Evolutionary conservation across 1,284 basidiomycete genomes (phyloP).

Genomic region (Trametes hirsuta): DNA sequence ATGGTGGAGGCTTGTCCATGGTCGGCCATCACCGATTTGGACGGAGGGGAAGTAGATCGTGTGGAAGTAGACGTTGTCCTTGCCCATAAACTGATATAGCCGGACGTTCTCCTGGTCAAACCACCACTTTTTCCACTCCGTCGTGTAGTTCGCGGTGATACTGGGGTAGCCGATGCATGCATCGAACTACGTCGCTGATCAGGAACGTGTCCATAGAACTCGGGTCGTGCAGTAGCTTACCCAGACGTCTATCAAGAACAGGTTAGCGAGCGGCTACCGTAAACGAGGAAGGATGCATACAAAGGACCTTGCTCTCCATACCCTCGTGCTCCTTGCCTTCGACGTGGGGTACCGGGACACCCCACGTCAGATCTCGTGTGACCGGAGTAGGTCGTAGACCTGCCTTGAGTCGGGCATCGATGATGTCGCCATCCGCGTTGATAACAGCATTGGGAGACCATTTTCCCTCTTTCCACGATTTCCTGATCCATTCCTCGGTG

Average conservation of each 20-base stretch:
- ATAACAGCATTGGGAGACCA: conserved; percentile 96
- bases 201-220: not conserved
- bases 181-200: conserved; percentile 72
- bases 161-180: conserved; percentile 97
- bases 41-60: conserved; percentile 95
- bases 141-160: conserved; percentile 95
- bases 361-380: conserved; percentile 96
- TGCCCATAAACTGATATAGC: conserved; percentile 99
- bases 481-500: conserved; percentile 89
- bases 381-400: conserved; percentile 91
- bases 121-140: conserved; percentile 99
- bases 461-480: conserved; percentile 78
- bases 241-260: conserved; percentile 73
- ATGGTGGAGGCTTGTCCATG: conserved; percentile 96
- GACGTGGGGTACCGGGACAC: conserved; percentile 86
- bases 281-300: conserved; percentile 52
- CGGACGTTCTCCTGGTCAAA: conserved; percentile 90
- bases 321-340: conserved; percentile 76
- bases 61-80: conserved; percentile 99
- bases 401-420: conserved; percentile 88
- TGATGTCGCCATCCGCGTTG: conserved; percentile 83
- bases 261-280: conserved; percentile 14
- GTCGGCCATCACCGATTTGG: conserved; percentile 85
- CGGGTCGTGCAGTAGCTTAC: conserved; percentile 46
- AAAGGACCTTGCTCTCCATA: conserved; percentile 96